Evolutionary conservation across 495 filamentous ascomycete genomes (phyloP).

Genomic region (Aspergillus steynii): DNA sequence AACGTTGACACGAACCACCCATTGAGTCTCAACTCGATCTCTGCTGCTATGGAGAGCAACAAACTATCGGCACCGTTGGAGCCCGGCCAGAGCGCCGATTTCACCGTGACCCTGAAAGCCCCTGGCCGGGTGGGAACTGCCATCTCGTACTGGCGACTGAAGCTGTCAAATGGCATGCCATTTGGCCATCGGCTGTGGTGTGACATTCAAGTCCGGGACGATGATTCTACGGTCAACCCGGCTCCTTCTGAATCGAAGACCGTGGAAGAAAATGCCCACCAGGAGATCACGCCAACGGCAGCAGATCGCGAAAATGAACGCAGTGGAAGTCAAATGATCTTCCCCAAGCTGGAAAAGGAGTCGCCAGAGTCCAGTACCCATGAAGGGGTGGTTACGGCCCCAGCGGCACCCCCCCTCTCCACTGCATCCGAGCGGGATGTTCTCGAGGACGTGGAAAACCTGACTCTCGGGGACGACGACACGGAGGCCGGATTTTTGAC

Average conservation of each 20-base stretch:
- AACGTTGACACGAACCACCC: conserved; percentile 77
- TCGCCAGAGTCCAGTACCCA: conserved; percentile 81
- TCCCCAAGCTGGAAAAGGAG: conserved; percentile 95
- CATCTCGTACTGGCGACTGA: conserved; percentile 97
- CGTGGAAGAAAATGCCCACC: neutral
- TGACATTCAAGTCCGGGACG: conserved; percentile 69
- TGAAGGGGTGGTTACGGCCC: conserved; percentile 44
- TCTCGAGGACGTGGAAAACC: conserved; percentile 66
- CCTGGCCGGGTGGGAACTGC: conserved; percentile 69
- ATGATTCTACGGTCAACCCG: neutral
- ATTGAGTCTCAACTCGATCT: conserved; percentile 68
- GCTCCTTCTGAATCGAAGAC: neutral
- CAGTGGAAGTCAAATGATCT: conserved; percentile 78
- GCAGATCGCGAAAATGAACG: neutral
- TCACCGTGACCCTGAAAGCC: conserved; percentile 81
- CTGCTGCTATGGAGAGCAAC: conserved; percentile 77
- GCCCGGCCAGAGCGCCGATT: conserved; percentile 72
- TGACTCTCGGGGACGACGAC: conserved; percentile 61
- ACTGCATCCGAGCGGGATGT: conserved; percentile 54
- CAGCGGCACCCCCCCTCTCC: conserved; percentile 35
- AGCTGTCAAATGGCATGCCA: conserved; percentile 71
- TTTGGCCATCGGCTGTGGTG: conserved; percentile 97
- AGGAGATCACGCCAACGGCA: neutral
- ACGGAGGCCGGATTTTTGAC: conserved; percentile 76
- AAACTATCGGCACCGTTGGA: conserved; percentile 65